Evolutionary conservation across 1,139 yeast genomes (phyloP), one percentile per base, ranked within the genome.

Genomic region (Yamadazyma songkhlaensis): DNA sequence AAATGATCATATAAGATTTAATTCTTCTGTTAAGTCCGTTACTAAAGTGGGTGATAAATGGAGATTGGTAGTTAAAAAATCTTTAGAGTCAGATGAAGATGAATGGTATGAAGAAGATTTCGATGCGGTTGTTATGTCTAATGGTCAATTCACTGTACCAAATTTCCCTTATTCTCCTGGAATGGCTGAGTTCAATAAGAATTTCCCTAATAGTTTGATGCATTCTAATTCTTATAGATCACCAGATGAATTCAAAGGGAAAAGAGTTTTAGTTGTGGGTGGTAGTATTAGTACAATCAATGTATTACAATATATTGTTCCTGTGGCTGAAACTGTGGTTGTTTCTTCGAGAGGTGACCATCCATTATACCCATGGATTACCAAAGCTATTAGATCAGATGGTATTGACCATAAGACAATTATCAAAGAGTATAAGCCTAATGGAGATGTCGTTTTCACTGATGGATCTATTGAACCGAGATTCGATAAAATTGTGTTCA

Each of bases 181-280:
- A 0, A 55, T 83, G 35, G 58, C 64, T 4, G 73, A 67, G 33
- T 81, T 79, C 74, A 57, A 57, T 38, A 52, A 47, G 8, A 54
- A 58, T 22, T 64, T 58, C 43, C 81, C 84, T 1, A 69, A 64
- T 2, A 54, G 70, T 6, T 61, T 84, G 2, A 53, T 66, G 14
- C 94, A 85, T 57, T 70, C 89, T 12, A 80, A 78, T 50, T 60
- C 72, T 22, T 86, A 74, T 56, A 67, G 81, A 42, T 64, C 63
- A 11, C 73, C 81, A 3, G 67, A 70, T 4, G 67, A 62, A 26
- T 80, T 62, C 46, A 53, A 53, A 23, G 63, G 60, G 37, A 63
- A 74, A 47, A 64, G 64, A 15, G 72, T 74, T 3, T 51, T 77
- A 37, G 59, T 76, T 27, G 64, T 77, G 32, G 82, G 81, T 3